Base-by-base conservation (phyloP, 805 yeast species). In the Saccharomyces cerevisiae region DNA sequence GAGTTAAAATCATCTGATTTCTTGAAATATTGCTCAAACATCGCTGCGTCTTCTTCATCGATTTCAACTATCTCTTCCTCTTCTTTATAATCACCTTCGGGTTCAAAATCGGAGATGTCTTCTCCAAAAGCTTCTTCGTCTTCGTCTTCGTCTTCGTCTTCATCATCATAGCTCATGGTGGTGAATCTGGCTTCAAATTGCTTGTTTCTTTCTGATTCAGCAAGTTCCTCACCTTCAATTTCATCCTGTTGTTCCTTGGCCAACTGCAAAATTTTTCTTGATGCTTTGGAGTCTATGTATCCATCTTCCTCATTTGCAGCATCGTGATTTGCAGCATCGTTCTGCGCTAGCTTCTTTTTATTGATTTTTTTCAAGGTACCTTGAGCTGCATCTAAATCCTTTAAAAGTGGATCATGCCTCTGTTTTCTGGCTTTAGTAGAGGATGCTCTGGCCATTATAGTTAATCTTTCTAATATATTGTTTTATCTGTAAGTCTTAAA, bases 181-280 rank as follows among this genome's bases (percentile, higher is more conserved):
- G 72, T 60, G 61, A 60, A 59, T 66, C 74, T 62, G 54, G 70
- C 59, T 58, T 63, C 53, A 58, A 64, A 48, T 67, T 67, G 68
- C 66, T 62, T 60, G 61, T 54, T 61, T 57, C 51, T 54, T 65
- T 58, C 57, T 61, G 56, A 64, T 68, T 60, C 60, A 9, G 52
- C 62, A 43, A 73, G 73, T 57, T 82, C 86, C 65, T 88, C 96
- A 49, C 76, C 83, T 52, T 82, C 91, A 22, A 91, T 69, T 67
- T 94, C 99, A 48, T 87, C 90, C 71, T 90, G 97, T 73, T 94
- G 99, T 64, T 87, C 92, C 62, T 80, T 84, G 21, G 99, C 99
- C 57, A 94, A 76, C 68, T 87, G 88, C 60, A 94, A 76, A 70
- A 94, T 91, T 72, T 82, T 89, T 70, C 95, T 78, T 1, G 97